phyloP scores from a whole-genome alignment of 78 protist genomes.

The Ministeria vibrans region DNA sequence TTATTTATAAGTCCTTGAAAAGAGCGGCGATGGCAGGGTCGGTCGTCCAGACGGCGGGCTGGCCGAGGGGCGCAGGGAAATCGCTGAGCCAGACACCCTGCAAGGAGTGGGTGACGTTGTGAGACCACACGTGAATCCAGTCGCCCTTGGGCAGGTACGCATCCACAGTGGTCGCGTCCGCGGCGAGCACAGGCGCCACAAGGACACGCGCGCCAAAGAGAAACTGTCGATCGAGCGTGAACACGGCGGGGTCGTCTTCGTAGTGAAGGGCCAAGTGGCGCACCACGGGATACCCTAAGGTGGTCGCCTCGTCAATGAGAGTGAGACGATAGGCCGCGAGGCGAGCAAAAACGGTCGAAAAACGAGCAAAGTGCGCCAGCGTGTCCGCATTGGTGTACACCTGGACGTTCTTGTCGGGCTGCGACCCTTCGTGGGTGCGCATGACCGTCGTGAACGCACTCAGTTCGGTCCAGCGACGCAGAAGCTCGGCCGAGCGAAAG shows the following conservation, averaged over 20 bases:
- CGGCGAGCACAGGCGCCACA: constrained; percentile 58
- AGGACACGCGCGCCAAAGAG: constrained; percentile 50
- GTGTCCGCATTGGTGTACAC: constrained; percentile 33
- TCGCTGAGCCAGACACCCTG: background rate
- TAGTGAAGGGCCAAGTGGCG: constrained; percentile 58
- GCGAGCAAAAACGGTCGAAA: constrained; percentile 39
- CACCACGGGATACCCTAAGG: constrained; percentile 30
- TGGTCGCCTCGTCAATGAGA: background rate
- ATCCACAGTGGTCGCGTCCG: constrained; percentile 31
- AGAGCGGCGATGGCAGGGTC: too few relatives aligned
- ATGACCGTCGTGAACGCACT: constrained; percentile 72
- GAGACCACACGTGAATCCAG: constrained; percentile 16
- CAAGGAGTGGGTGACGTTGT: background rate
- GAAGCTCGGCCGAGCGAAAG: constrained; percentile 51
- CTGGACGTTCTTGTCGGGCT: constrained; percentile 49
- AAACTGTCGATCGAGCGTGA: constrained; percentile 55
- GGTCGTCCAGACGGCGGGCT: too few relatives aligned
- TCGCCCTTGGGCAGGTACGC: constrained; percentile 59
- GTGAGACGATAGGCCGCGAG: constrained; percentile 34
- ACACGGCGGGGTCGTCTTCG: constrained; percentile 36
- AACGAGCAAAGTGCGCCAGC: constrained; percentile 14
- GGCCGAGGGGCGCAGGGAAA: too few relatives aligned
- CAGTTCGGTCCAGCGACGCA: constrained; percentile 68
- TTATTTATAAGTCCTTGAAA: too few relatives aligned
- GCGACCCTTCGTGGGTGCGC: constrained; percentile 29